Percentiles rank a stretch among this genome's conserved stretches.
Conservation (phyloP, 2,329 filamentous ascomycete genomes). For the Calonectria crousiana region DNA sequence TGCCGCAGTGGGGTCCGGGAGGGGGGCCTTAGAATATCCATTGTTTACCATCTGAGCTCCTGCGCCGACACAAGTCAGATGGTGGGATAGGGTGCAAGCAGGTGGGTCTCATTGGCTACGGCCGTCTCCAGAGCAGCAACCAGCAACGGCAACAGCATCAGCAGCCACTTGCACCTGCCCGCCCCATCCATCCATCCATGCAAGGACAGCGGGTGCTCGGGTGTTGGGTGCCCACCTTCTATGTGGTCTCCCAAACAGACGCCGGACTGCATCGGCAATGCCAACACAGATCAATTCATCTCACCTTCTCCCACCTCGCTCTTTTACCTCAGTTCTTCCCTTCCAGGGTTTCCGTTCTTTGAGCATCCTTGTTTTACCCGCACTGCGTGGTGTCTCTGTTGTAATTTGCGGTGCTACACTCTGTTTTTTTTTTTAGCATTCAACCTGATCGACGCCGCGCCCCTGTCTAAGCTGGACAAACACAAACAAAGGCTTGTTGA, state of each 20-base stretch:
- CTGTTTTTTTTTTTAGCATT: not conserved
- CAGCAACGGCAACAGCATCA: conserved; percentile 19
- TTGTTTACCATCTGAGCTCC: conserved; percentile 43
- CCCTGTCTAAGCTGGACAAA: conserved; percentile 10
- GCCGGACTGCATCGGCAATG: conserved; percentile 13
- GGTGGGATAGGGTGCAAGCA: conserved; percentile 3
- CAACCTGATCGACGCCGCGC: conserved; percentile 1
- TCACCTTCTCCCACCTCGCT: conserved; percentile 8
- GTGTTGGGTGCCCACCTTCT: conserved; percentile 25
- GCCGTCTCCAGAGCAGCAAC: conserved; percentile 33
- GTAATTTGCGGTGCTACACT: conserved; percentile 11
- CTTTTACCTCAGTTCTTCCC: conserved; percentile 7
- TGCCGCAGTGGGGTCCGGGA: conserved; percentile 22
- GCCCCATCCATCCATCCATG: conserved; percentile 12
- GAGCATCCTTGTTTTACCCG: conserved; percentile 10
- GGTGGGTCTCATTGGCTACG: conserved; percentile 40
- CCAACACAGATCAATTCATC: conserved; percentile 15
- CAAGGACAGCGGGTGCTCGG: conserved; percentile 22
- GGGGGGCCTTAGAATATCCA: conserved; percentile 11
- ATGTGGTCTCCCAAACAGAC: conserved; percentile 6
- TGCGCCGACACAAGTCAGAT: conserved; percentile 5
- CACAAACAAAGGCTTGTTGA: conserved; percentile 24
- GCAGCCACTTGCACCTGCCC: conserved; percentile 18
- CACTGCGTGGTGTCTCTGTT: conserved; percentile 14
- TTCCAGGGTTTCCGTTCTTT: conserved; percentile 16